Evolutionary conservation across 1,139 yeast species (phyloP), one percentile per base, ranked within the genome.

Genomic region (Suhomyces wounanorum): DNA sequence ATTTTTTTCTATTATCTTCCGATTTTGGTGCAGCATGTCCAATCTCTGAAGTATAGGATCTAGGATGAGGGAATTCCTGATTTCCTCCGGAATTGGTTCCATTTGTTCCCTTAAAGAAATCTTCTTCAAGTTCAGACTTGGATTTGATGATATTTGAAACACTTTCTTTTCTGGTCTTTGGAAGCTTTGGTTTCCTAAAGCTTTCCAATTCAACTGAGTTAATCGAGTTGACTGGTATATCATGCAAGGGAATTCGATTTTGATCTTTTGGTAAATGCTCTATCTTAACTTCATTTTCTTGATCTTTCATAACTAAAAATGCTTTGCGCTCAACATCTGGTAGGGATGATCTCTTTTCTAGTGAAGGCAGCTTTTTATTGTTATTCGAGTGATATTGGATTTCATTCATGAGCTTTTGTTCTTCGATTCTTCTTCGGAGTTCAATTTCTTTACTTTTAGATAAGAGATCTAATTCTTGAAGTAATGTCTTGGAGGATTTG

Each of bases 101-200:
- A 11, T 39, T 21, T 21, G 40, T 30, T 28, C 33, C 23, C 14
- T 43, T 26, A 13, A 16, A 8, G 10, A 14, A 13, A 11, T 41
- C 13, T 23, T 42, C 38, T n/a, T 37, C 43, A 11, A 8, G 13
- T 2, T 35, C 44, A 25, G 28, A 4, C 21, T 35, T 40, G 8
- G 9, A 14, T 21, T 42, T 25, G 4, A 14, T 35, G 13, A 25
- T 4, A 25, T 23, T 25, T n/a, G 40, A 38, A 13, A 23, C 38
- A 35, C 40, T 33, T 33, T 49, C 54, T 30, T 42, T 38, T 16
- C 28, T 49, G 10, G 44, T 41, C 40, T 55, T 60, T 23, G 68
- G 68, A 13, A 61, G 38, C 42, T 60, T 61, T 0, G 72, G 73
- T 43, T 65, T 68, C 40, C 69, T 60, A 55, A 68, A 68, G 10